Conservation (phyloP, 768 basidiomycete genomes). For the Hirschioporus abietinus region DNA sequence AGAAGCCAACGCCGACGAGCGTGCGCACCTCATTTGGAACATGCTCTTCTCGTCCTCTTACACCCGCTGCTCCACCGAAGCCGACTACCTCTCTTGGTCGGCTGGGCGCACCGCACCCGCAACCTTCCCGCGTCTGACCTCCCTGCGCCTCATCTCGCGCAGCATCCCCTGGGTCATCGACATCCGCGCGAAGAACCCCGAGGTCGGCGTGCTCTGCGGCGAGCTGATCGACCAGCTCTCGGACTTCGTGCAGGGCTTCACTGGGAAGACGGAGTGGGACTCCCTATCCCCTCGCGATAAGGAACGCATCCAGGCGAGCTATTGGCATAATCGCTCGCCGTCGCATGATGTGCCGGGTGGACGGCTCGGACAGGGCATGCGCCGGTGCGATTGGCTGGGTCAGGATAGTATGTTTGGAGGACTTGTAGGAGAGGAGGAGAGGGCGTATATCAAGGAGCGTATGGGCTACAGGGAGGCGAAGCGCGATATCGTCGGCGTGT, state of each 20-base stretch:
- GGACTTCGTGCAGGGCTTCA: conserved; percentile 42
- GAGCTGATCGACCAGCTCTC: conserved; percentile 57
- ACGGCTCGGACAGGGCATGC: conserved; percentile 53
- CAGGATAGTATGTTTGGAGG: conserved; percentile 60
- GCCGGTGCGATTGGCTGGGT: conserved; percentile 63
- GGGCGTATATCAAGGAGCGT: not conserved
- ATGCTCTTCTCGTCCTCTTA: conserved; percentile 62
- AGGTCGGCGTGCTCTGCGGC: conserved; percentile 60
- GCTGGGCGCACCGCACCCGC: conserved; percentile 60
- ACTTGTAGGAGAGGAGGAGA: conserved; percentile 37
- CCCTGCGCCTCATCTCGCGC: conserved; percentile 48
- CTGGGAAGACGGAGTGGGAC: conserved; percentile 50
- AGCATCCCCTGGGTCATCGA: conserved; percentile 53
- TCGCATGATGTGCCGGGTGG: conserved; percentile 66
- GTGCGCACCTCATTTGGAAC: conserved; percentile 63
- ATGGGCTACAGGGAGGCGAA: not conserved
- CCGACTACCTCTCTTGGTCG: conserved; percentile 56
- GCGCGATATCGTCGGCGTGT: not conserved
- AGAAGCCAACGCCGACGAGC: conserved; percentile 33
- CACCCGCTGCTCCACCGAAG: conserved; percentile 60
- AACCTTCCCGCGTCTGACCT: conserved; percentile 53
- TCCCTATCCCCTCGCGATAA: conserved; percentile 28
- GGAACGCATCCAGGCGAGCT: conserved; percentile 43
- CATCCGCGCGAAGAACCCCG: conserved; percentile 36
- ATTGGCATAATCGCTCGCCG: conserved; percentile 62